phyloP scores from a whole-genome alignment of 2,329 filamentous ascomycete genomes.

The Chrysoporthe austroafricana region DNA sequence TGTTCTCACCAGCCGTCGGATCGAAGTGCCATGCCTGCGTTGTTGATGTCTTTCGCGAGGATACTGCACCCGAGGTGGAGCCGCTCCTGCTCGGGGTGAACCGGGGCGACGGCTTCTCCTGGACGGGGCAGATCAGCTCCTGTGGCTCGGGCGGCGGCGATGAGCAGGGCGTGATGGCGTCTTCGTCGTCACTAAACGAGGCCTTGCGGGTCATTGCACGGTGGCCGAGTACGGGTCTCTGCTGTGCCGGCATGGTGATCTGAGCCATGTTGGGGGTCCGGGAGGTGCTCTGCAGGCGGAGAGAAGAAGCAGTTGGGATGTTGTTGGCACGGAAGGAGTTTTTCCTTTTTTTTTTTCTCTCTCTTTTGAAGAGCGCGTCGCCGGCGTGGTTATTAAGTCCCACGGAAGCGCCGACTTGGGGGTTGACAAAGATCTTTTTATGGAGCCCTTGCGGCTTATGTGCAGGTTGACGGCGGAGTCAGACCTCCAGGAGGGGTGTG shows the following conservation, averaged over 20 bases:
- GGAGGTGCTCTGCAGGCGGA: background rate
- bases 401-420: constrained; percentile 10
- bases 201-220: constrained; percentile 25
- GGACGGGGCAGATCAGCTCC: background rate
- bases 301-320: background rate
- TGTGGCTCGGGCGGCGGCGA: constrained; percentile 24
- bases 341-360: background rate
- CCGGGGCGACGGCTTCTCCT: background rate
- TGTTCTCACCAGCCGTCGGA: constrained; percentile 35
- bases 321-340: background rate
- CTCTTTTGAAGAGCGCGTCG: background rate
- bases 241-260: constrained; percentile 12
- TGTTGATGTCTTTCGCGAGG: constrained; percentile 20
- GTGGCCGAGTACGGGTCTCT: constrained; percentile 6
- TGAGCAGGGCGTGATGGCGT: constrained; percentile 31
- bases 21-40: constrained; percentile 28
- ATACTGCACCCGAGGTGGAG: constrained; percentile 11
- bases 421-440: constrained; percentile 27
- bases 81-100: background rate
- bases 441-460: constrained; percentile 25
- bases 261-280: background rate
- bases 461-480: constrained; percentile 20
- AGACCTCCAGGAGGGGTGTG: constrained; percentile 12
- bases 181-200: constrained; percentile 31
- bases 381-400: constrained; percentile 11